Percentiles rank a stretch among this genome's conserved stretches.
Conservation (phyloP, 1,284 basidiomycete genomes). For the Wallemia mellicola region DNA sequence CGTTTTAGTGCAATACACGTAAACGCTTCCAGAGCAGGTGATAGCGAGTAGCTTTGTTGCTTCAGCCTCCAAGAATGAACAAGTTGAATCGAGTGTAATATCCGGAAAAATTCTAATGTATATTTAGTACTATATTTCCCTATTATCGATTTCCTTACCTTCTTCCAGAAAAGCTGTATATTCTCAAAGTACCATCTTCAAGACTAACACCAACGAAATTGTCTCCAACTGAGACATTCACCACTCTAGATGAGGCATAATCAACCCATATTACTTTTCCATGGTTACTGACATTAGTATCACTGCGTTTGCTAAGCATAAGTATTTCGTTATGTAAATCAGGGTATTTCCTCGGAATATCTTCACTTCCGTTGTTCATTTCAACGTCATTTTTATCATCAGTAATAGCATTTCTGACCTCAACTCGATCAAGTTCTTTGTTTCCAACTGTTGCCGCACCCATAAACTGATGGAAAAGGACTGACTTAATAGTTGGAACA, state of each 20-base stretch:
- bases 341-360: neutral
- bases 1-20: conserved; percentile 31
- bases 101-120: conserved; percentile 34
- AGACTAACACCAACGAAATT: conserved; percentile 42
- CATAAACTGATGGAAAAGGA: neutral
- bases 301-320: neutral
- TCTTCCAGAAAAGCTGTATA: conserved; percentile 3
- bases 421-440: neutral
- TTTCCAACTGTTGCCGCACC: neutral
- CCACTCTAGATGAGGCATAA: conserved; percentile 38
- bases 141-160: no score
- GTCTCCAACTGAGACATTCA: conserved; percentile 32
- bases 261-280: conserved; percentile 57
- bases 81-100: conserved; percentile 36
- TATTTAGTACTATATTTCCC: no score
- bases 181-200: conserved; percentile 38
- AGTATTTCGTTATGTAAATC: neutral
- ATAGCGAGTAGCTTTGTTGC: conserved; percentile 34
- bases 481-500: neutral
- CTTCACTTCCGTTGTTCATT: neutral
- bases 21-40: conserved; percentile 34
- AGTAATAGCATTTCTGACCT: neutral
- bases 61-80: conserved; percentile 31
- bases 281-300: conserved; percentile 24
- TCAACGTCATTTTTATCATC: neutral